Conservation (phyloP, 768 basidiomycete species). For the Suillus ampliporus region DNA sequence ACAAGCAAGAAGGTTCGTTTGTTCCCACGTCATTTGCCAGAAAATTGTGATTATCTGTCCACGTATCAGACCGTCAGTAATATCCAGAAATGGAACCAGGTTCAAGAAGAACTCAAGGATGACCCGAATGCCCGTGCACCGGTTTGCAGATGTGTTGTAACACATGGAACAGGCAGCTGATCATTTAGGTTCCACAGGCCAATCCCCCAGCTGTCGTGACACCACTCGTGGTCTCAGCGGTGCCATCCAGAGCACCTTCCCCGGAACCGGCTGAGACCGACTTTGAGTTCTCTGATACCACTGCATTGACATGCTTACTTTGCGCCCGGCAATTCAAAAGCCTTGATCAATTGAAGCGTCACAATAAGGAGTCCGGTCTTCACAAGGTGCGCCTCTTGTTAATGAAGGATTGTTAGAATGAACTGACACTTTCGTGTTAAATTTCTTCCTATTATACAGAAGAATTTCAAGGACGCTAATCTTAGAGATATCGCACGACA, state of each 20-base stretch:
- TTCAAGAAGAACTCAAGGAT: constrained; percentile 83
- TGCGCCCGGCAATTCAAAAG: constrained; percentile 94
- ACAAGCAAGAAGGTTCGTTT: constrained; percentile 79
- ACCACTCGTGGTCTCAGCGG: constrained; percentile 19
- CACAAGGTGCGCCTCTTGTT: constrained; percentile 78
- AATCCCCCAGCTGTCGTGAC: constrained; percentile 18
- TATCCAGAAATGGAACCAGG: constrained; percentile 97
- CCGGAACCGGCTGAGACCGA: constrained; percentile 58
- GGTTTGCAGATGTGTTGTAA: constrained; percentile 24
- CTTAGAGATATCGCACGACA: constrained; percentile 76
- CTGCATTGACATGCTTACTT: constrained; percentile 80
- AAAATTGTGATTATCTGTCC: constrained; percentile 13
- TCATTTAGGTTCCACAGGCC: constrained; percentile 14
- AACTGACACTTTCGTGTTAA: constrained; percentile 37
- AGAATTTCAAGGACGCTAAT: constrained; percentile 78
- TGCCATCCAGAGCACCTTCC: constrained; percentile 37
- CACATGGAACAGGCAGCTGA: constrained; percentile 12
- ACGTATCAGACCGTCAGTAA: constrained; percentile 76
- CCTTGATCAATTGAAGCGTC: constrained; percentile 82
- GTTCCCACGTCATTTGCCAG: background rate
- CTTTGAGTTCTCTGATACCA: constrained; percentile 83
- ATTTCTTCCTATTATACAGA: constrained; percentile 53
- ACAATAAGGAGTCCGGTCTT: constrained; percentile 92
- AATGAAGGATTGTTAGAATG: constrained; percentile 24
- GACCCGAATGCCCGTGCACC: constrained; percentile 35